Percentiles rank a stretch among this genome's conserved stretches.
Evolutionary conservation across 257 asterid genomes (phyloP).

Genomic region (Echites panduratus): DNA sequence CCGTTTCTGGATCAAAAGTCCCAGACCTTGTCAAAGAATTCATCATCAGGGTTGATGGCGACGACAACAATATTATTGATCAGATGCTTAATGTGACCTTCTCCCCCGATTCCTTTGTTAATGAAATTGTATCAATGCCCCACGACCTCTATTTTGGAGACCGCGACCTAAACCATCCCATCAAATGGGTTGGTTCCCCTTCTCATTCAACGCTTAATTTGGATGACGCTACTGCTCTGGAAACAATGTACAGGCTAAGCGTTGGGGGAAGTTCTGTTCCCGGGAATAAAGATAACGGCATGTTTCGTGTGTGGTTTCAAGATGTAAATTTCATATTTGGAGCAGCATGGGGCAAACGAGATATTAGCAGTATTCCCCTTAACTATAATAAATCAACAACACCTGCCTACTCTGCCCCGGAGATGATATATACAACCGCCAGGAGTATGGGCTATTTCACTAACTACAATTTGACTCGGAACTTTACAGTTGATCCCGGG

Average conservation of each 20-base stretch:
- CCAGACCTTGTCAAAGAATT: slow-evolving; percentile 22
- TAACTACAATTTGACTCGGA: slow-evolving; percentile 35
- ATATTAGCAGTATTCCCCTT: neutral
- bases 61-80: too few relatives aligned
- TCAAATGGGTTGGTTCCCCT: too few relatives aligned
- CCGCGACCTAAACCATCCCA: neutral
- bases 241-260: slow-evolving; percentile 42
- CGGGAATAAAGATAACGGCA: slow-evolving; percentile 32
- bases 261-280: slow-evolving; percentile 24
- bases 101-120: slow-evolving; percentile 42
- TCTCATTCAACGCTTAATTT: too few relatives aligned
- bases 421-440: slow-evolving; percentile 27
- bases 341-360: neutral
- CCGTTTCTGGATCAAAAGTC: neutral
- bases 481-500: slow-evolving; percentile 42
- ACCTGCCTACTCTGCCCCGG: slow-evolving; percentile 48
- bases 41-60: slow-evolving; percentile 27
- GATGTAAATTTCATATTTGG: slow-evolving; percentile 17
- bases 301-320: slow-evolving; percentile 41
- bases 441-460: slow-evolving; percentile 17
- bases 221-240: slow-evolving; percentile 40
- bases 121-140: slow-evolving; percentile 50
- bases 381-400: slow-evolving; percentile 18
- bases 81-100: slow-evolving; percentile 36
- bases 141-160: slow-evolving; percentile 26